Conservation (phyloP, 495 filamentous ascomycete genomes). For the Aspergillus hancockii region DNA sequence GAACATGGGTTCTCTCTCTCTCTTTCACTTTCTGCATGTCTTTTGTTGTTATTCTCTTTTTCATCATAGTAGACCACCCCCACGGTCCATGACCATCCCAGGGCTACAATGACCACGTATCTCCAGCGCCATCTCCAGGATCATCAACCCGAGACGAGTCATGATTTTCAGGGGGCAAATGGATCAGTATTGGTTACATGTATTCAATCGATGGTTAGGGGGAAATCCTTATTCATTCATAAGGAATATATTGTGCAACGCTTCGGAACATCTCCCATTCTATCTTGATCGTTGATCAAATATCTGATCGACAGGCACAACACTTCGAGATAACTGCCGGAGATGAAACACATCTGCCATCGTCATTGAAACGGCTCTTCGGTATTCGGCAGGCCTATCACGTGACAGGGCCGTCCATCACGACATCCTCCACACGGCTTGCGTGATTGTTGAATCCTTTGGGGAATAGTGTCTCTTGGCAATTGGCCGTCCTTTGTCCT, state of each 20-base stretch:
- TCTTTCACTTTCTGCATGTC: neutral
- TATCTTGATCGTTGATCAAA: neutral
- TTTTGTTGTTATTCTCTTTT: neutral
- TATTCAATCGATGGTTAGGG: too few relatives aligned
- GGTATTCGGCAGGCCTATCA: neutral
- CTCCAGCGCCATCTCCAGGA: neutral
- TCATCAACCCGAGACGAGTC: constrained; percentile 8
- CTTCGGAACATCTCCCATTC: neutral
- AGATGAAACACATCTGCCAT: neutral
- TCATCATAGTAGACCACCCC: neutral
- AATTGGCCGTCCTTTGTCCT: neutral
- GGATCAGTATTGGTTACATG: neutral
- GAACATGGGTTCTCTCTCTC: neutral
- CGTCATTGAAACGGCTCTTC: neutral
- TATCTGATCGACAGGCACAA: neutral
- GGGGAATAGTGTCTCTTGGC: constrained; percentile 4
- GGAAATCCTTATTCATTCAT: neutral
- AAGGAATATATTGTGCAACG: neutral
- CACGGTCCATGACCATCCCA: neutral
- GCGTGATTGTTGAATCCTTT: constrained; percentile 25
- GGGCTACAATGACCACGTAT: neutral
- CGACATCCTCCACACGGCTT: constrained; percentile 30
- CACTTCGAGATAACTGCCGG: neutral
- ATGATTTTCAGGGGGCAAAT: constrained; percentile 26
- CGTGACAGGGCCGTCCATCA: constrained; percentile 16